Evolutionary conservation across 495 filamentous ascomycete species (phyloP), one percentile per base, ranked within the genome.

Genomic region (Talaromyces proteolyticus): DNA sequence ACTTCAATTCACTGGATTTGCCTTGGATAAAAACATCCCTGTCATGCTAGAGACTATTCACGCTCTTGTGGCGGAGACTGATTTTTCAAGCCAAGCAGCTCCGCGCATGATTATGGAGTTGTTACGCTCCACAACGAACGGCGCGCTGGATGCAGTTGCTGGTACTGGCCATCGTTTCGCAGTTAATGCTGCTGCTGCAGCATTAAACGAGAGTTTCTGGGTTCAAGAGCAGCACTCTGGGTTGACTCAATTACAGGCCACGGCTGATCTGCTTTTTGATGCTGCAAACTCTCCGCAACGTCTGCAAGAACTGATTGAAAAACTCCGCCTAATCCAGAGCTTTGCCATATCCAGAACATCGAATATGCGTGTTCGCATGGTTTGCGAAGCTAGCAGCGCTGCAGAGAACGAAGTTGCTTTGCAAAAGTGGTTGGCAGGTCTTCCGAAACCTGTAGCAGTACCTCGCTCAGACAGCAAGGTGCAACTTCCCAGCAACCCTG

Each of bases 101-200:
- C 82, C 92, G 10, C 75, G 77, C 24, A 86, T 89, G 59, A 91
- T 96, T 46, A 77, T 86, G 39, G 87, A 96, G 67, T 77, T 98
- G 2, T 69, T 98, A 20, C 87, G 92, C 60, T 81, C 82, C 40
- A 82, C 85, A 10, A 87, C 91, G 11, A 91, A 90, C 59, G 91
- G 92, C 20, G 90, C 93, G n/a, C 75, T 96, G 18, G 92, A 96
- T 63, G 79, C 82, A 41, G 86, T 98, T 58, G 93, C 93, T 11
- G 85, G 86, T 37, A 85, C 85, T 8, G 93, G 93, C 1, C 91
- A 96, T 59, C 73, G 80, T 1, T 98, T 81, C 67, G 93, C 93
- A 34, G 81, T 85, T 47, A 81, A 83, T 49, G 89, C 85, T 53
- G 91, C 92, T 3, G 82, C 90, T 53, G 86, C 94, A 17, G 80